Base-by-base conservation (phyloP, 495 filamentous ascomycete genomes). In the Podospora australis region DNA sequence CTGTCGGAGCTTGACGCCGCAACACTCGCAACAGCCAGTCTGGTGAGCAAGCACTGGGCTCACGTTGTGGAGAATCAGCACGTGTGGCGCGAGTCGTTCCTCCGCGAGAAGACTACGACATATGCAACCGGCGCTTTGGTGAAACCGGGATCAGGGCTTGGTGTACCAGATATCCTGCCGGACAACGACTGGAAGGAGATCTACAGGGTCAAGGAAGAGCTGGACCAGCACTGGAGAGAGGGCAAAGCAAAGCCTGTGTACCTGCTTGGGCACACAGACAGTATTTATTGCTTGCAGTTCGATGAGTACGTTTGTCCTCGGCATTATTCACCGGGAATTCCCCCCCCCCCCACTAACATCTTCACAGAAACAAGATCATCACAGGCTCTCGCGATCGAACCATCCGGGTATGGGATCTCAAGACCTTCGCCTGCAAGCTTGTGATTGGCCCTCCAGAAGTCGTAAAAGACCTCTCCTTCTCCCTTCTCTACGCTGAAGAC, bases 251-350 rank as follows among this genome's bases (percentile, higher is more conserved):
- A 81, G 34, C 82, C 87, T 0, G 84, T 94, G 44, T 96, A 95
- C 63, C 72, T 97, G 14, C 86, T 91, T 58, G 92, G 94, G 1
- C 92, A 98, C 58, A 78, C 78, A 9, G 92, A 97, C 64, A 95
- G 88, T 53, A 90, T 98, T 20, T 98, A 98, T 67, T 97, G 92
- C 64, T 81, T 91, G 30, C 92, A 97, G 62, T 98, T 96, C 69
- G 92, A 98, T 63, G 90, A 97, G 85, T 88, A 79, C 50, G 84
- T 69, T 44, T 42, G n/a, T n/a, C n/a, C n/a, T n/a, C n/a, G n/a
- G n/a, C 10, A 13, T 8, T 26, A 13, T 35, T 39, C 3, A 16
- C 14, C 20, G 2, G 11, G 11, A 48, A 39, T 43, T 43, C 55
- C 26, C 4, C 4, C 2, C 26, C 50, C 21, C 16, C 14, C 39